phyloP scores from a whole-genome alignment of 192 early-diverging fungal genomes.

The Kickxella alabastrina region DNA sequence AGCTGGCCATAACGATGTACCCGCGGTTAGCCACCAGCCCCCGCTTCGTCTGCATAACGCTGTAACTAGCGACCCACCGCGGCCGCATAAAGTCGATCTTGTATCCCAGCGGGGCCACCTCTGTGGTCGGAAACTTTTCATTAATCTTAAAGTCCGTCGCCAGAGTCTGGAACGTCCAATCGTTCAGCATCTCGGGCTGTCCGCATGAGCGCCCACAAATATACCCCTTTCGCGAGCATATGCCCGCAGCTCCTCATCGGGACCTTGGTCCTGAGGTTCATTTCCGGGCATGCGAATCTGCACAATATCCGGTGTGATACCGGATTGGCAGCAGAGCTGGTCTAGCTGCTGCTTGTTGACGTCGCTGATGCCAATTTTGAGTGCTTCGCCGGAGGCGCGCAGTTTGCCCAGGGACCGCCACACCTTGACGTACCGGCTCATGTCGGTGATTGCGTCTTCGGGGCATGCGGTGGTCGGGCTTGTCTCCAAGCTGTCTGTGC shows the following conservation, averaged over 20 bases:
- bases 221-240: conserved; percentile 21
- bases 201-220: conserved; percentile 35
- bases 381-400: conserved; percentile 17
- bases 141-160: conserved; percentile 45
- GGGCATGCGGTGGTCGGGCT: background rate
- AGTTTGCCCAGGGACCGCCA: conserved; percentile 28
- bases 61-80: conserved; percentile 50
- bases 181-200: conserved; percentile 30
- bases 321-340: conserved; percentile 20
- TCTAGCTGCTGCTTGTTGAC: conserved; percentile 27
- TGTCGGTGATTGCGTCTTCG: conserved; percentile 9
- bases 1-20: conserved; percentile 52
- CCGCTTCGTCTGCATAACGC: conserved; percentile 27
- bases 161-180: conserved; percentile 39
- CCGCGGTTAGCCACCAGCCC: conserved; percentile 46
- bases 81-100: conserved; percentile 49
- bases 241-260: conserved; percentile 15
- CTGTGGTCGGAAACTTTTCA: conserved; percentile 49
- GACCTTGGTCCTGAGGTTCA: conserved; percentile 1
- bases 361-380: conserved; percentile 42
- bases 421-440: conserved; percentile 39
- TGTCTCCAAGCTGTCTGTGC: background rate
- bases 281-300: conserved; percentile 27
- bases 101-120: conserved; percentile 42
- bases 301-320: conserved; percentile 31